These are phyloP conservation scores for Penicillium mononematosum DNA, from an alignment of 495 filamentous ascomycete genomes.

Conservation along the genomic window DNA sequence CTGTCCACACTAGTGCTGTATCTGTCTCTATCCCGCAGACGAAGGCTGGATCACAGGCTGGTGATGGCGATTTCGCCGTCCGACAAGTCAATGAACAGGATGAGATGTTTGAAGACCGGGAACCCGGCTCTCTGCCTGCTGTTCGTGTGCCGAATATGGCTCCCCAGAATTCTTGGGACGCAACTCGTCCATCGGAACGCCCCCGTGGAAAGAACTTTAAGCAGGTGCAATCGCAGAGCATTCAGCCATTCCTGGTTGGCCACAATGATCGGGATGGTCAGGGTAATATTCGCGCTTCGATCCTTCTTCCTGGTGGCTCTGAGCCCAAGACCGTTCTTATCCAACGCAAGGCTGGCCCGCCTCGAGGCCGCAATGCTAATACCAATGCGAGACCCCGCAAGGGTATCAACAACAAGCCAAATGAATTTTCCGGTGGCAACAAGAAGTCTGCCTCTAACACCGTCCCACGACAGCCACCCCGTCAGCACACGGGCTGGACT, in stretches of 20 bases:
- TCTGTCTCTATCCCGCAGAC: constrained; percentile 58
- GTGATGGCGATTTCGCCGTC: constrained; percentile 47
- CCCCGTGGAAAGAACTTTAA: constrained; percentile 38
- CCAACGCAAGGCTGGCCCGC: constrained; percentile 31
- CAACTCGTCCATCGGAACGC: constrained; percentile 30
- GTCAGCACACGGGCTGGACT: background rate
- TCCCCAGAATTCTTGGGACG: constrained; percentile 51
- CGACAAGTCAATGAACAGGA: constrained; percentile 73
- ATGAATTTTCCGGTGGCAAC: background rate
- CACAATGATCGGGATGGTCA: constrained; percentile 37
- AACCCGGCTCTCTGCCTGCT: constrained; percentile 71
- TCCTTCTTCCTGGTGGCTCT: constrained; percentile 39
- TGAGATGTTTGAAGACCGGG: constrained; percentile 79
- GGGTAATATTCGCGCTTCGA: constrained; percentile 32
- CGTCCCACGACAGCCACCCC: background rate
- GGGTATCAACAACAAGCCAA: constrained; percentile 26
- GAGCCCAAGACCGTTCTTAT: constrained; percentile 32
- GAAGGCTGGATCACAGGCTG: constrained; percentile 24
- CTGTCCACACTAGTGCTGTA: constrained; percentile 52
- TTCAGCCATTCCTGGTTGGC: constrained; percentile 37
- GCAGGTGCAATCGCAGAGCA: constrained; percentile 41
- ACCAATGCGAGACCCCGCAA: background rate
- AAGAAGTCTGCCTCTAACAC: background rate
- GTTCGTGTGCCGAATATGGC: constrained; percentile 63
- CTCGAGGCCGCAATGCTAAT: constrained; percentile 28